Base-by-base conservation (phyloP, 768 basidiomycete genomes). In the Cubamyces sp. region DNA sequence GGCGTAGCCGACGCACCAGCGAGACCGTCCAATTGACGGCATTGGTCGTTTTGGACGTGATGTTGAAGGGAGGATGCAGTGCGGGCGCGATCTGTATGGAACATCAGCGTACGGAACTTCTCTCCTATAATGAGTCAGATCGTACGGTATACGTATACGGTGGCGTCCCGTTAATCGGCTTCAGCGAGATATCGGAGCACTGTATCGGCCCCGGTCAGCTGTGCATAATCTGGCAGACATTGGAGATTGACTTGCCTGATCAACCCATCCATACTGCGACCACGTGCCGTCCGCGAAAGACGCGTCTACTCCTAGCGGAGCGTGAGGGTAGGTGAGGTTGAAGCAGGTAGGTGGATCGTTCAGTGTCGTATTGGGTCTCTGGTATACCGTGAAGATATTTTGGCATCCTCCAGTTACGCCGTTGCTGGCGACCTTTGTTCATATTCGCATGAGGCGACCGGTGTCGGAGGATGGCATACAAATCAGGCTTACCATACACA, bases 361-460 rank as follows among this genome's bases (percentile, higher is more conserved):
- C 5, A 74, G 66, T 8, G 74, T 72, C 23, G 66, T 62, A 30
- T 68, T 71, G 8, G 70, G 43, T 19, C 78, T 70, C 28, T 81
- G 77, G 51, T 86, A 84, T 50, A 87, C 78, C 0, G 85, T 84
- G 66, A 85, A 86, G 0, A 79, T 77, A 2, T 70, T 81, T 71
- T 87, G 83, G 66, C 87, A 87, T 11, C 87, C 87, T 19, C 87
- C 87, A 1, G 84, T 79, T 62, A 80, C 81, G 5, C 85, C 85
- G 37, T 79, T 79, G 45, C 71, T 78, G 64, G 85, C 87, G 60
- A 85, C 84, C 85, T 86, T 21, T 39, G 18, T 39, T 0, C 49
- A 23, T 60, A 58, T 50, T 34, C 3, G 19, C 21, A 30, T n/a
- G 9, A n/a, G 12, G 11, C 16, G 9, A 30, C 8, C 34, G 9